phyloP scores from a whole-genome alignment of 2,329 filamentous ascomycete genomes.

The Gnomoniopsis smithogilvyi region DNA sequence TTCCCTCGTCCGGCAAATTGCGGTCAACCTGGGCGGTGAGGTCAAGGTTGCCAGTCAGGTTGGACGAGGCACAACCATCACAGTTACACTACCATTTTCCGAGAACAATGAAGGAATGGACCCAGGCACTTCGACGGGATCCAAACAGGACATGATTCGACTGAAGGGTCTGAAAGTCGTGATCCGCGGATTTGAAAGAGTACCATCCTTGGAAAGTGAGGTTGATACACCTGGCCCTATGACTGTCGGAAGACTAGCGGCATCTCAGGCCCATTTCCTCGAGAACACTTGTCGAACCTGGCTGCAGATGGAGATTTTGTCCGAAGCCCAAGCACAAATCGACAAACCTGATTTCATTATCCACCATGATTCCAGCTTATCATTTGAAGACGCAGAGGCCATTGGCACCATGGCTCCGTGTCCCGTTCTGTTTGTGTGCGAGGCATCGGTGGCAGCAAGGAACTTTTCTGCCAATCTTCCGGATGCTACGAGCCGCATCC shows the following conservation, averaged over 20 bases:
- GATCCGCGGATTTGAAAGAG: conserved; percentile 20
- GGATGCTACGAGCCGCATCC: conserved; percentile 20
- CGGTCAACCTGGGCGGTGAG: conserved; percentile 53
- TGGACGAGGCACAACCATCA: conserved; percentile 34
- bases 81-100: conserved; percentile 30
- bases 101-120: not conserved
- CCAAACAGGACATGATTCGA: conserved; percentile 25
- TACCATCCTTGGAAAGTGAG: not conserved
- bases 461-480: conserved; percentile 16
- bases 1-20: conserved; percentile 60
- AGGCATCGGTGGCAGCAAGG: conserved; percentile 29
- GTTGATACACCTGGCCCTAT: not conserved
- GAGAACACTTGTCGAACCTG: conserved; percentile 30
- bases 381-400: conserved; percentile 8
- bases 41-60: conserved; percentile 53
- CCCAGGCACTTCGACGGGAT: conserved; percentile 24
- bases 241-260: conserved; percentile 3
- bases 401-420: conserved; percentile 4
- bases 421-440: conserved; percentile 30
- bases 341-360: conserved; percentile 23
- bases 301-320: conserved; percentile 28
- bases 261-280: conserved; percentile 20
- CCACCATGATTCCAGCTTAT: conserved; percentile 19
- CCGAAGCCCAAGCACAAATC: not conserved
- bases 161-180: conserved; percentile 30